phyloP scores from a whole-genome alignment of 2,329 filamentous ascomycete genomes.

The Penicillium sp. region DNA sequence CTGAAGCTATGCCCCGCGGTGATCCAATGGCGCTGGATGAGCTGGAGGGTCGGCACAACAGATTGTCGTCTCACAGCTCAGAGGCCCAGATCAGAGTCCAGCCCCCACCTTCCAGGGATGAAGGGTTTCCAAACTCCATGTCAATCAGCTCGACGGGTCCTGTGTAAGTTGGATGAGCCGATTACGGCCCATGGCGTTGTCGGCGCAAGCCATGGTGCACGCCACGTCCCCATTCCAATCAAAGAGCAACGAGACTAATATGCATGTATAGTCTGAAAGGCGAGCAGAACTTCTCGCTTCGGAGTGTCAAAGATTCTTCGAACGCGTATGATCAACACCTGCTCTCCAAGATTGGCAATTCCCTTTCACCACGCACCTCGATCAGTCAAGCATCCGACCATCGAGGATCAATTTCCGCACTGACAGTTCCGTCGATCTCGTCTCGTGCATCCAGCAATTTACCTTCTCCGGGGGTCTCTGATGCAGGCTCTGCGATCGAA shows the following conservation, averaged over 20 bases:
- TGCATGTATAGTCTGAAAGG: slow-evolving; percentile 48
- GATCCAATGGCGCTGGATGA: slow-evolving; percentile 36
- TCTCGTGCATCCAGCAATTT: slow-evolving; percentile 28
- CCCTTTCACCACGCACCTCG: slow-evolving; percentile 47
- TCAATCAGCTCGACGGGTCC: slow-evolving; percentile 24
- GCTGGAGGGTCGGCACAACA: slow-evolving; percentile 28
- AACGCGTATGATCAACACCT: slow-evolving; percentile 59
- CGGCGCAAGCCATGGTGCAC: background rate
- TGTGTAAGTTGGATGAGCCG: slow-evolving; percentile 24
- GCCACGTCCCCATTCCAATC: background rate
- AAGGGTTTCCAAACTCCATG: slow-evolving; percentile 31
- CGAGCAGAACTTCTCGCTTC: slow-evolving; percentile 53
- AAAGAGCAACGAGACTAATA: slow-evolving; percentile 9
- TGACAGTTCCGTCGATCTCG: slow-evolving; percentile 31
- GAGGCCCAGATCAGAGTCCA: slow-evolving; percentile 33
- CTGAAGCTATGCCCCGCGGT: slow-evolving; percentile 27
- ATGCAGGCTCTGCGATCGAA: slow-evolving; percentile 26
- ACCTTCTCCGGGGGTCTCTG: slow-evolving; percentile 28
- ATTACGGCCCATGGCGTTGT: background rate
- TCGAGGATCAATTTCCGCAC: slow-evolving; percentile 25
- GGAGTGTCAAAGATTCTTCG: slow-evolving; percentile 53
- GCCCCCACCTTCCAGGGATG: slow-evolving; percentile 27
- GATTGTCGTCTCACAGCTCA: slow-evolving; percentile 26
- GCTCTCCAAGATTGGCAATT: slow-evolving; percentile 57
- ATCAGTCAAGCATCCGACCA: slow-evolving; percentile 29